A percentile compares a stretch with the other conserved stretches of the same genome.
Evolutionary conservation across 768 basidiomycete genomes (phyloP).

Genomic region (Lyophyllum semitale): DNA sequence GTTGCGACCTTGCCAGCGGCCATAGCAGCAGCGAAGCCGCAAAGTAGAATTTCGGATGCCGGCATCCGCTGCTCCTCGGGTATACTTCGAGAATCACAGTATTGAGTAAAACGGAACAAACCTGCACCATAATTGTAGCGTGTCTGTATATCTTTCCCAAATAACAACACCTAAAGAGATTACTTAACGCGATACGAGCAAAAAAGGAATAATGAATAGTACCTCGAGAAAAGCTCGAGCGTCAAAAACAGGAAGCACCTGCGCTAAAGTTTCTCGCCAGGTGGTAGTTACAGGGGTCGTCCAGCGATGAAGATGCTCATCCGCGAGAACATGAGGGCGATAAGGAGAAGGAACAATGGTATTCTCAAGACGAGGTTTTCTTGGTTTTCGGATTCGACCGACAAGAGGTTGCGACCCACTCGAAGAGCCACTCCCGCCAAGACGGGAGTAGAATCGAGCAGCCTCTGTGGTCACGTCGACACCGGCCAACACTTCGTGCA

Average conservation of each 20-base stretch:
- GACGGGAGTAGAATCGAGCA: background rate
- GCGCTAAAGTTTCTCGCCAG: background rate
- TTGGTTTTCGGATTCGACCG: conserved; percentile 2
- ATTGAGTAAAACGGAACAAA: conserved; percentile 21
- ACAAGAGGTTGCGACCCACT: background rate
- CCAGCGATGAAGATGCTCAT: conserved; percentile 22
- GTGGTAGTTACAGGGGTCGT: conserved; percentile 13
- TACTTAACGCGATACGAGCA: conserved; percentile 2
- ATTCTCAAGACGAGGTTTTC: conserved; percentile 6
- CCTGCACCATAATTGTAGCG: conserved; percentile 23
- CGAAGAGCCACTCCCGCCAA: background rate
- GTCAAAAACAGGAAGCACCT: background rate
- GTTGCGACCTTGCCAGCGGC: background rate
- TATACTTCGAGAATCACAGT: conserved; percentile 18
- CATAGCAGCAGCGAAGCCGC: background rate
- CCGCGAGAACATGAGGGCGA: conserved; percentile 20
- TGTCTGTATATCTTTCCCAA: conserved; percentile 21
- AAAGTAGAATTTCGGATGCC: conserved; percentile 20
- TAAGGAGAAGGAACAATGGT: conserved; percentile 2
- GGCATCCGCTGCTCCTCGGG: conserved; percentile 21
- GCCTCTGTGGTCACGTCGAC: background rate
- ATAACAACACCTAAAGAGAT: conserved; percentile 7
- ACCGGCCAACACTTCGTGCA: background rate
- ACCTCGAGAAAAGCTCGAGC: conserved; percentile 10
- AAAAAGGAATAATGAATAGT: conserved; percentile 4